phyloP scores from a whole-genome alignment of 2,329 filamentous ascomycete species.

The Fusarium sp. region DNA sequence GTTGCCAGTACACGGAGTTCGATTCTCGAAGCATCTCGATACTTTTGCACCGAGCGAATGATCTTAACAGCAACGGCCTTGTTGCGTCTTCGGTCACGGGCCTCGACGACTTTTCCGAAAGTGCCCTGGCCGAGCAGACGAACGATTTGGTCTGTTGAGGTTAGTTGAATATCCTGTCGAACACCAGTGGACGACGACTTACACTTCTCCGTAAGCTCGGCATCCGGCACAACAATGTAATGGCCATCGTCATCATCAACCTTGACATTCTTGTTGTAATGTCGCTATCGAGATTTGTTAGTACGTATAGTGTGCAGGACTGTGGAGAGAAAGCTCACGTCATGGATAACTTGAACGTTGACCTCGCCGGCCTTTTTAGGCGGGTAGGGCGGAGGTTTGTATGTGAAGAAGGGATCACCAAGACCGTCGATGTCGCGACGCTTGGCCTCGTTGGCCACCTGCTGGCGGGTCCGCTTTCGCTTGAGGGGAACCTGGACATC shows the following conservation, averaged over 20 bases:
- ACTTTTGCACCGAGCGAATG: constrained; percentile 98
- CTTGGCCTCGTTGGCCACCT: constrained; percentile 86
- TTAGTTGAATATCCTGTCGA: constrained; percentile 37
- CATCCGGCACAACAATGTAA: constrained; percentile 92
- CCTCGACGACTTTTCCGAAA: constrained; percentile 98
- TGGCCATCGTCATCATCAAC: constrained; percentile 98
- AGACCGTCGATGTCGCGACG: constrained; percentile 80
- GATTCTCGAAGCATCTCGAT: constrained; percentile 95
- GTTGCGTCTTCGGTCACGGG: constrained; percentile 83
- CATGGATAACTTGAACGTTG: constrained; percentile 72
- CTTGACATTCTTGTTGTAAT: constrained; percentile 74
- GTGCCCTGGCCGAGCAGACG: constrained; percentile 96
- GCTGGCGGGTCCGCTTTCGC: constrained; percentile 88
- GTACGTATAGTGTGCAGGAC: constrained; percentile 11
- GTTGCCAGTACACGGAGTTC: constrained; percentile 95
- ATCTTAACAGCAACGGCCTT: constrained; percentile 95
- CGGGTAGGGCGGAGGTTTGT: constrained; percentile 89
- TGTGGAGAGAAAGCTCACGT: constrained; percentile 66
- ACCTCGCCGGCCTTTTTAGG: constrained; percentile 92
- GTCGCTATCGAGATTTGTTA: constrained; percentile 46
- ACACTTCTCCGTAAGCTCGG: constrained; percentile 92
- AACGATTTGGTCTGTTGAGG: constrained; percentile 81
- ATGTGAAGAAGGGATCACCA: constrained; percentile 81
- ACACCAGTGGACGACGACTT: constrained; percentile 58
- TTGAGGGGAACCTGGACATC: constrained; percentile 84